phyloP scores from a whole-genome alignment of 2,329 filamentous ascomycete species.

The Fusarium marasasianum region DNA sequence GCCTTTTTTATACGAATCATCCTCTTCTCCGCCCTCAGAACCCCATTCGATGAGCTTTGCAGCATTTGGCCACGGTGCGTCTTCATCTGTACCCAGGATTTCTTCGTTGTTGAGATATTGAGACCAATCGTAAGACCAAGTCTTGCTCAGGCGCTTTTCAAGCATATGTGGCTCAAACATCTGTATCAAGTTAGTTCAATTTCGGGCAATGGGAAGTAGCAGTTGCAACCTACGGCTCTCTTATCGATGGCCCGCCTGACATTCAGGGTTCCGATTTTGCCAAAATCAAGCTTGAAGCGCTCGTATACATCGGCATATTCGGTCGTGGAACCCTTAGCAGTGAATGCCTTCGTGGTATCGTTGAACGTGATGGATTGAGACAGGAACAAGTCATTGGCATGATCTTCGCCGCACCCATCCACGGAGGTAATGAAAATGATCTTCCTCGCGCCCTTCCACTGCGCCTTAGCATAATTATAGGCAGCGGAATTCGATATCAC shows the following conservation, averaged over 20 bases:
- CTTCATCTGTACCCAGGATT: not conserved
- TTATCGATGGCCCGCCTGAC: slow-evolving; percentile 4
- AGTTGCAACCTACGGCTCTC: slow-evolving; percentile 11
- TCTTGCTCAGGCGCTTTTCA: not conserved
- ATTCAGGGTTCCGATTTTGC: slow-evolving; percentile 1
- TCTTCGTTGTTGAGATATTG: not conserved
- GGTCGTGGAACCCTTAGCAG: not conserved
- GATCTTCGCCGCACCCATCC: slow-evolving; percentile 12
- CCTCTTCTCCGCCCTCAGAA: not conserved
- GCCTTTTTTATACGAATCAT: slow-evolving; percentile 4
- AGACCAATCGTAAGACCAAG: not conserved
- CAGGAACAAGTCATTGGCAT: slow-evolving; percentile 15
- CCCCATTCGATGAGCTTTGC: slow-evolving; percentile 2
- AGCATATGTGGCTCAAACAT: slow-evolving; percentile 10
- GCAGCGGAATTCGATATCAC: not conserved
- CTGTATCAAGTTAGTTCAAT: not conserved
- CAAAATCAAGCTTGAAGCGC: not conserved
- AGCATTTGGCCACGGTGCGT: slow-evolving; percentile 7
- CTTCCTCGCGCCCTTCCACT: slow-evolving; percentile 1
- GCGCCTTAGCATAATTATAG: slow-evolving; percentile 8
- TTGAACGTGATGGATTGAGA: not conserved
- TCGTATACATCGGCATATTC: not conserved
- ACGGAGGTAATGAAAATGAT: slow-evolving; percentile 17
- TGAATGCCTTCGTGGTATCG: slow-evolving; percentile 1
- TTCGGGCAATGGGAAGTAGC: rapidly evolving